These are phyloP conservation scores for Trichosanthes truncata DNA, from an alignment of 306 rosid genomes.

Conservation along the genomic window DNA sequence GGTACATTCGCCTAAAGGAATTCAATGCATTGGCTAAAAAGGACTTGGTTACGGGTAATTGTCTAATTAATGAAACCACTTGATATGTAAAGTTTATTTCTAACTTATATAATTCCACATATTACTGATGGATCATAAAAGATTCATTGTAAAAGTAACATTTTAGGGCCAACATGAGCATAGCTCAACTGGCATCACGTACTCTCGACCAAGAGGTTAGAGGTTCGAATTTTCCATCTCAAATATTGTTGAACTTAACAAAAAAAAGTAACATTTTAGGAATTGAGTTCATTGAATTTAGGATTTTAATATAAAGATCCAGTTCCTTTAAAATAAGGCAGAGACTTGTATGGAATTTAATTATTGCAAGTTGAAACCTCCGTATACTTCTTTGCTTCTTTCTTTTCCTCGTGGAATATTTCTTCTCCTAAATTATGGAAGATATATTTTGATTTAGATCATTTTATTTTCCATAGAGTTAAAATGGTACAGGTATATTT, in stretches of 20 bases:
- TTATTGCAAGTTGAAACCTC: not conserved
- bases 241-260: no score
- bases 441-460: not conserved
- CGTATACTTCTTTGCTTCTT: not conserved
- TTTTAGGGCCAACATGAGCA: no score
- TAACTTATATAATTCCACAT: not conserved
- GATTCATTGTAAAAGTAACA: not conserved
- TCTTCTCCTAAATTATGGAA: not conserved
- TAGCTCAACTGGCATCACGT: no score
- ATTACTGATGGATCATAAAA: not conserved
- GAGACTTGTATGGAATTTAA: not conserved
- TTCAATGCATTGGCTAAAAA: constrained; percentile 95
- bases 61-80: constrained; percentile 9
- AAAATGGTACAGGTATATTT: not conserved
- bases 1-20: constrained; percentile 86
- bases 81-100: not conserved
- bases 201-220: no score
- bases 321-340: not conserved
- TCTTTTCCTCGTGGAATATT: not conserved
- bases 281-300: not conserved
- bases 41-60: constrained; percentile 71
- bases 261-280: not conserved
- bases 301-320: not conserved
- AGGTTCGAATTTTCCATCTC: no score
- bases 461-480: not conserved